phyloP scores from a whole-genome alignment of 257 asterid species.

The Eucommia ulmoides region DNA sequence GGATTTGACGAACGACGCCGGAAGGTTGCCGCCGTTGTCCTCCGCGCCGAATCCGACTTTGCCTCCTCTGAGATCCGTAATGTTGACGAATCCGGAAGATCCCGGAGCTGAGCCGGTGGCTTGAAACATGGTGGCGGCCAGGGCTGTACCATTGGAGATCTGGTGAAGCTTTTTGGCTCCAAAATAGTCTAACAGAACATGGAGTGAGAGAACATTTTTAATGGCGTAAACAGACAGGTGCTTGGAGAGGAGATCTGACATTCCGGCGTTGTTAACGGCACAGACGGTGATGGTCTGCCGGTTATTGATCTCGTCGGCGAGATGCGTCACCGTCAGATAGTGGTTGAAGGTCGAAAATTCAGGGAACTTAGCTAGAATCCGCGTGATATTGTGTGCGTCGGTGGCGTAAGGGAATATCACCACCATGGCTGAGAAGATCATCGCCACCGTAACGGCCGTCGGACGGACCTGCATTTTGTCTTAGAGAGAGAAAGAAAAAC shows the following conservation, averaged over 20 bases:
- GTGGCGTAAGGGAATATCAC: constrained; percentile 18
- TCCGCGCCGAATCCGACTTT: constrained; percentile 45
- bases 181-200: constrained; percentile 64
- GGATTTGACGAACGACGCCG: constrained; percentile 37
- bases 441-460: constrained; percentile 20
- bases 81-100: constrained; percentile 55
- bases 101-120: constrained; percentile 68
- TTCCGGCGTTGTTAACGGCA: constrained; percentile 51
- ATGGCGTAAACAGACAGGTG: constrained; percentile 27
- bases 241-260: constrained; percentile 48
- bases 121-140: constrained; percentile 58
- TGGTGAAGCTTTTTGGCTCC: constrained; percentile 61
- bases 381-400: constrained; percentile 50
- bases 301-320: constrained; percentile 48
- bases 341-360: constrained; percentile 57
- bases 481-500: no score
- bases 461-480: constrained; percentile 41
- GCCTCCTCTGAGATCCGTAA: constrained; percentile 50
- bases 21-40: constrained; percentile 18
- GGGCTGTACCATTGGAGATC: constrained; percentile 51
- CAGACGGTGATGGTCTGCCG: constrained; percentile 55
- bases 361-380: constrained; percentile 26
- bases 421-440: constrained; percentile 13
- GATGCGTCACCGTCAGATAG: constrained; percentile 45
- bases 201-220: constrained; percentile 46